Conservation (phyloP, 108 stramenopile species). For the Fistulifera pelliculosa region DNA sequence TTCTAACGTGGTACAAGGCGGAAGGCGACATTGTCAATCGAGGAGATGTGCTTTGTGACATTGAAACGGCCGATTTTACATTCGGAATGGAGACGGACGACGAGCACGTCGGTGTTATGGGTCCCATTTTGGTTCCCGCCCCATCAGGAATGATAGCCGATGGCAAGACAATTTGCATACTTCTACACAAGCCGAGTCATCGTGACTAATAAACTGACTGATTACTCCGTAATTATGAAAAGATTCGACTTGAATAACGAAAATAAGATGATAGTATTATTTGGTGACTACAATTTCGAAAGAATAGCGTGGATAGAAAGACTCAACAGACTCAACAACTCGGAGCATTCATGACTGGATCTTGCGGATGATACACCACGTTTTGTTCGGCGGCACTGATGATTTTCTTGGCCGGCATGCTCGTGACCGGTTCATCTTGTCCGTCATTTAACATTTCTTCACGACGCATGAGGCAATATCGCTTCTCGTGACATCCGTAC, state of each 20-base stretch:
- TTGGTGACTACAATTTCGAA: no score
- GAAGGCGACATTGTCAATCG: conserved; percentile 28
- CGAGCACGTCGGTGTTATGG: conserved; percentile 28
- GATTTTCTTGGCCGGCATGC: conserved; percentile 35
- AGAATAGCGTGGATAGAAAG: no score
- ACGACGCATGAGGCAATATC: conserved; percentile 82
- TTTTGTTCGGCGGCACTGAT: conserved; percentile 12
- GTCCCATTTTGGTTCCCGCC: conserved; percentile 27
- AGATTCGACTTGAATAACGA: no score
- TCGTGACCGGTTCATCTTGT: conserved; percentile 84
- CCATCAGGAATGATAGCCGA: conserved; percentile 1
- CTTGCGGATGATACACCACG: conserved; percentile 16
- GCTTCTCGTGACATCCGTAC: conserved; percentile 91
- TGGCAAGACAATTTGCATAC: conserved; percentile 4
- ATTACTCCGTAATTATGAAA: no score
- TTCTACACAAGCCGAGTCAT: conserved; percentile 4
- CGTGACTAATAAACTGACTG: no score
- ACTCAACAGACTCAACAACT: conserved; percentile 24
- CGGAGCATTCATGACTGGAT: conserved; percentile 57
- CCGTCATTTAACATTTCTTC: conserved; percentile 86
- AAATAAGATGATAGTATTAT: no score
- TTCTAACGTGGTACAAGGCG: conserved; percentile 38
- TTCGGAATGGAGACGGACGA: conserved; percentile 47
- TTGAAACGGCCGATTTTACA: conserved; percentile 38
- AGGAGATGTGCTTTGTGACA: conserved; percentile 40